Evolutionary conservation across 371 early-diverging fungal genomes (phyloP), one percentile per base, ranked within the genome.

Genomic region (Fennellomyces sp.): DNA sequence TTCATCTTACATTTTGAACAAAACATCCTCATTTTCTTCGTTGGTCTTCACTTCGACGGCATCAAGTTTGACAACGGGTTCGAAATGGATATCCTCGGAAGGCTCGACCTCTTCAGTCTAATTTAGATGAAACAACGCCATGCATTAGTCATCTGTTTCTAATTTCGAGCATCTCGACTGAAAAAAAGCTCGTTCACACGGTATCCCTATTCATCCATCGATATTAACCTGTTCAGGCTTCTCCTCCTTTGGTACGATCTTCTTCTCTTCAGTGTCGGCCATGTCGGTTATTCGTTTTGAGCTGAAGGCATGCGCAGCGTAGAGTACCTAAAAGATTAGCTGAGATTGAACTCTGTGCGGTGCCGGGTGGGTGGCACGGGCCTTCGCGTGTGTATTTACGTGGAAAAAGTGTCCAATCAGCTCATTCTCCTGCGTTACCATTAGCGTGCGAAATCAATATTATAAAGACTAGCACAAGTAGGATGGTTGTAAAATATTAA

Each of bases 51-150:
- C 89, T 65, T 92, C 90, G 33, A 95, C 94, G 56, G 94, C 86
- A 60, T 92, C 90, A 39, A 97, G 87, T 78, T 95, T 95, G 81
- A 97, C 76, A 60, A 98, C 83, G 26, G 98, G 97, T 70, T 97
- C 97, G 77, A 98, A 97, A 77, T 97, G 94, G 56, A 97, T 91
- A 58, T 97, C 97, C 54, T 89, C 80, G 60, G 91, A 91, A 55
- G 89, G 84, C n/a, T 84, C 94, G 64, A 86, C 93, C 66, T 93
- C 91, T 58, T 88, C 90, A 73, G 87, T 66, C 75, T 75, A 72
- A 23, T 38, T 64, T 52, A 53, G 28, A 50, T 59, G 59, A 41
- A 33, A 47, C 17, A 35, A 36, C 11, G n/a, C n/a, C n/a, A n/a
- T 52, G 15, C n/a, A 47, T 28, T 29, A 29, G 30, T 28, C 30